phyloP scores from a whole-genome alignment of 2,329 filamentous ascomycete genomes.

The Arachnomyces sp. region DNA sequence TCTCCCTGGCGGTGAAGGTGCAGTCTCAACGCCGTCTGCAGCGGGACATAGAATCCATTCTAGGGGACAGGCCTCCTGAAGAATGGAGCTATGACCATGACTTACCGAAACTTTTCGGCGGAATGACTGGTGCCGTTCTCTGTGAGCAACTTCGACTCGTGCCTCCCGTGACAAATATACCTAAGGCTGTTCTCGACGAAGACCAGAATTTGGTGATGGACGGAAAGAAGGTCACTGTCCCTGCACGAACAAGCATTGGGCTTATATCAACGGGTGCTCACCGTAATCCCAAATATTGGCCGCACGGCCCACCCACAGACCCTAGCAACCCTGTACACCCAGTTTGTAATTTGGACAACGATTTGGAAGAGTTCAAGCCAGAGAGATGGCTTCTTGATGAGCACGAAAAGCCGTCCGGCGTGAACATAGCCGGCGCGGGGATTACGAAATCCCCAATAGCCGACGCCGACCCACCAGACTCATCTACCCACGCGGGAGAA shows the following conservation, averaged over 20 bases:
- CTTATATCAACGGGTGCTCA: constrained; percentile 53
- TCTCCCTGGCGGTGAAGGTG: constrained; percentile 61
- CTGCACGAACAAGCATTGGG: constrained; percentile 49
- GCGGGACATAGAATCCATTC: constrained; percentile 57
- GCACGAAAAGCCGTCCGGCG: constrained; percentile 10
- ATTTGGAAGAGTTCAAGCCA: constrained; percentile 62
- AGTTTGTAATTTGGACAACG: constrained; percentile 34
- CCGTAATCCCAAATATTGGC: constrained; percentile 68
- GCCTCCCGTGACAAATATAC: constrained; percentile 64
- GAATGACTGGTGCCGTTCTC: constrained; percentile 66
- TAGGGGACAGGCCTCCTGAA: constrained; percentile 50
- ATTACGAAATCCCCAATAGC: neutral
- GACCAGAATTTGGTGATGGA: constrained; percentile 53
- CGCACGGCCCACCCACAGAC: constrained; percentile 36
- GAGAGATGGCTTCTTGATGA: constrained; percentile 59
- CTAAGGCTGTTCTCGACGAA: constrained; percentile 51
- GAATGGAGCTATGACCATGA: constrained; percentile 65
- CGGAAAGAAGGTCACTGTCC: constrained; percentile 53
- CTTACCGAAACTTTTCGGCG: constrained; percentile 58
- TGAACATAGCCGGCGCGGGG: constrained; percentile 20
- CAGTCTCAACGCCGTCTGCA: constrained; percentile 60
- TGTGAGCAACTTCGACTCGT: constrained; percentile 69
- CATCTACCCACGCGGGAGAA: constrained; percentile 52
- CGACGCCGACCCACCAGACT: constrained; percentile 44
- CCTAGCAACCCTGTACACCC: constrained; percentile 28